Percentiles rank a stretch among this genome's conserved stretches.
These are phyloP conservation scores for Saturnispora dispora DNA, from an alignment of 805 yeast species.

Conservation along the genomic window DNA sequence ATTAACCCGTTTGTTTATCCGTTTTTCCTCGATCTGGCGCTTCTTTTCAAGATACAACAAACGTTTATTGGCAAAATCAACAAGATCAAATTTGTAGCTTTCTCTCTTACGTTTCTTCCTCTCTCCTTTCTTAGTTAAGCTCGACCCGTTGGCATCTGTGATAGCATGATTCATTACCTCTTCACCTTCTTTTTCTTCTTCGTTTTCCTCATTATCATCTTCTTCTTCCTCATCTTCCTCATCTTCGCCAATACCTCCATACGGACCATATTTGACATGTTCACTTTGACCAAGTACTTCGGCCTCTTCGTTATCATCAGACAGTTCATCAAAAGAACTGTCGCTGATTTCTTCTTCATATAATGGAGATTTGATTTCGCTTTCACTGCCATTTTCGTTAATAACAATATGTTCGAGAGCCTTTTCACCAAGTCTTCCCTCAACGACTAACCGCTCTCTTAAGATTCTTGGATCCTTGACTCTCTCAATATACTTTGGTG, in stretches of 20 bases:
- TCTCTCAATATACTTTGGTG: slow-evolving; percentile 57
- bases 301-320: slow-evolving; percentile 5
- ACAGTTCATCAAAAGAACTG: slow-evolving; percentile 9
- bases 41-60: slow-evolving; percentile 29
- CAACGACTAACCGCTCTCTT: slow-evolving; percentile 65
- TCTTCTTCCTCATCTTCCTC: neutral
- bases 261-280: neutral
- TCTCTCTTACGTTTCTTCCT: slow-evolving; percentile 9
- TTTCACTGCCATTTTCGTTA: neutral
- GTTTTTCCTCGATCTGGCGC: slow-evolving; percentile 26
- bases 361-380: neutral
- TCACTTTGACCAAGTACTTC: neutral
- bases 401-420: slow-evolving; percentile 54
- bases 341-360: slow-evolving; percentile 1
- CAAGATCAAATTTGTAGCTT: slow-evolving; percentile 39
- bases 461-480: slow-evolving; percentile 63
- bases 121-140: neutral
- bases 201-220: neutral
- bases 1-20: slow-evolving; percentile 24
- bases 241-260: neutral
- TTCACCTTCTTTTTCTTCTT: slow-evolving; percentile 4
- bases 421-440: slow-evolving; percentile 70
- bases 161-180: neutral
- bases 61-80: slow-evolving; percentile 46
- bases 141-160: neutral